A percentile compares a stretch with the other conserved stretches of the same genome.
These are phyloP conservation scores for Dissoconium aciculare DNA, from an alignment of 2,329 filamentous ascomycete genomes.

Conservation along the genomic window DNA sequence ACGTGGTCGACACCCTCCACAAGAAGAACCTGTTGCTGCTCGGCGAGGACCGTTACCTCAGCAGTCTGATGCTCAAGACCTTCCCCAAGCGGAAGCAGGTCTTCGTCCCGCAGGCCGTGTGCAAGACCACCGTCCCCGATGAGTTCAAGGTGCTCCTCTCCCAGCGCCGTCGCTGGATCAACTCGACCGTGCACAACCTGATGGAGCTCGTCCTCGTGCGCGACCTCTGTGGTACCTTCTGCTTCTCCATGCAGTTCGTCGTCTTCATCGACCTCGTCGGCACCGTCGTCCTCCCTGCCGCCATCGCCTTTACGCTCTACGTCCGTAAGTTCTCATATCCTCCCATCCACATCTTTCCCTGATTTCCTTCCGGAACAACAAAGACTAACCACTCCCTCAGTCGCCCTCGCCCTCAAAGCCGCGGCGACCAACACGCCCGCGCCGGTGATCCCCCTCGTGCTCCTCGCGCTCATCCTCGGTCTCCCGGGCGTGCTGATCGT, in stretches of 20 bases:
- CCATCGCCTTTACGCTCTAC: constrained; percentile 94
- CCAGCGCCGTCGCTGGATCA: constrained; percentile 95
- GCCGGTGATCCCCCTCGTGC: constrained; percentile 78
- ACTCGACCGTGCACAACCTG: constrained; percentile 95
- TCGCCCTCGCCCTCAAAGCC: constrained; percentile 70
- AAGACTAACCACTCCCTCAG: constrained; percentile 36
- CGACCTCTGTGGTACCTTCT: constrained; percentile 95
- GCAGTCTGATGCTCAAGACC: constrained; percentile 93
- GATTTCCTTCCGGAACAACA: no score
- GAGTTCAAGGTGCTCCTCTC: constrained; percentile 83
- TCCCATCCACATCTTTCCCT: not conserved
- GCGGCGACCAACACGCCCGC: constrained; percentile 40
- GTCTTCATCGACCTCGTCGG: constrained; percentile 90
- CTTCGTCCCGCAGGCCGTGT: constrained; percentile 94
- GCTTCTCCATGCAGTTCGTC: constrained; percentile 99
- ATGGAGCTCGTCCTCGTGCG: constrained; percentile 94
- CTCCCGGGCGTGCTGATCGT: constrained; percentile 84
- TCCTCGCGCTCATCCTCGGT: constrained; percentile 82
- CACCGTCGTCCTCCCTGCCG: constrained; percentile 85
- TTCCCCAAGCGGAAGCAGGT: constrained; percentile 99
- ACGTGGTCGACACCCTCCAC: constrained; percentile 94
- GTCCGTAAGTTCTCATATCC: constrained; percentile 49
- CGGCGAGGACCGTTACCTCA: constrained; percentile 88
- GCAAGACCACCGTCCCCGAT: constrained; percentile 95
- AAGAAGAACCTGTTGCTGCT: constrained; percentile 90